phyloP scores from a whole-genome alignment of 768 basidiomycete species.

The Trametes villosa region DNA sequence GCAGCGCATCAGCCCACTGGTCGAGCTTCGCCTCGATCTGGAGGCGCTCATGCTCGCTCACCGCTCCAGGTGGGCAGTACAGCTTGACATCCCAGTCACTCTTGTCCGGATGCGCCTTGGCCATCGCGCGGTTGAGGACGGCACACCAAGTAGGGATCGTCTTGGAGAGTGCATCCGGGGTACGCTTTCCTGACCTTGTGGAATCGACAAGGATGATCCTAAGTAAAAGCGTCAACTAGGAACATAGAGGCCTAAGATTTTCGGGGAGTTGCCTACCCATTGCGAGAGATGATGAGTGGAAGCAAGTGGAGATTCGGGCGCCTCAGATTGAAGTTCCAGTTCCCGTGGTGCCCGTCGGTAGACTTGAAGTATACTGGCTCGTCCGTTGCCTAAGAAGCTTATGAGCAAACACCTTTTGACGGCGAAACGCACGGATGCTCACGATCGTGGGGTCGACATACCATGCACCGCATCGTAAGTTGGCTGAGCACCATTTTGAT shows the following conservation, averaged over 20 bases:
- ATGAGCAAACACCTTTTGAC: neutral
- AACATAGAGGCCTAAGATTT: neutral
- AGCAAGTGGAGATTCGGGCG: slow-evolving; percentile 85
- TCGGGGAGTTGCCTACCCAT: slow-evolving; percentile 52
- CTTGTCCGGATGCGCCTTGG: slow-evolving; percentile 23
- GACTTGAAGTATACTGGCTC: slow-evolving; percentile 87
- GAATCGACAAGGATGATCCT: slow-evolving; percentile 91
- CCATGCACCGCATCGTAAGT: slow-evolving; percentile 94
- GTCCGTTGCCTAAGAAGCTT: slow-evolving; percentile 27
- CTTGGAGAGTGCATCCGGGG: slow-evolving; percentile 93
- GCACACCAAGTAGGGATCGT: slow-evolving; percentile 91
- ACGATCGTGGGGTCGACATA: slow-evolving; percentile 78
- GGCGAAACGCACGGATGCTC: slow-evolving; percentile 26
- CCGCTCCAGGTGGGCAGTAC: slow-evolving; percentile 71
- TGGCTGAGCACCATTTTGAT: slow-evolving; percentile 53
- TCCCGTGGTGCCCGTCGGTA: slow-evolving; percentile 83
- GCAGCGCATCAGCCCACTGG: slow-evolving; percentile 69
- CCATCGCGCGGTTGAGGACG: slow-evolving; percentile 73
- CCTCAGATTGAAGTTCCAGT: slow-evolving; percentile 85
- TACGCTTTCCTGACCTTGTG: slow-evolving; percentile 88
- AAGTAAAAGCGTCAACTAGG: neutral
- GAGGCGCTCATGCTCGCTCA: slow-evolving; percentile 75
- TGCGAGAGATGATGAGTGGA: slow-evolving; percentile 51
- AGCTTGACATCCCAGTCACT: slow-evolving; percentile 58
- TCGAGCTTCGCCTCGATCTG: slow-evolving; percentile 74